phyloP scores from a whole-genome alignment of 805 yeast genomes.

The Lipomyces oligophaga region DNA sequence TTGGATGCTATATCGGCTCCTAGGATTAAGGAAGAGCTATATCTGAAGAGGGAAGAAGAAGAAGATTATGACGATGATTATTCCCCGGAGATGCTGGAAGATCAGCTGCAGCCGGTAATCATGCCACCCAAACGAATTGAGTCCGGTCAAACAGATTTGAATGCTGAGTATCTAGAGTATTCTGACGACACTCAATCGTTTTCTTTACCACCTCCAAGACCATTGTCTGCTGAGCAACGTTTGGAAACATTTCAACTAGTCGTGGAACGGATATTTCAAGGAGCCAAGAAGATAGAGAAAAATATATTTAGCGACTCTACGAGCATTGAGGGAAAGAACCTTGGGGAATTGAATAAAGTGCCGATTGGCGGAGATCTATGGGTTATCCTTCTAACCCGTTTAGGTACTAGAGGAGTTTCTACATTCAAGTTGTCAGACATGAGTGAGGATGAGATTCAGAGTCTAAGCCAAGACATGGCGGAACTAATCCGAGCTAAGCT shows the following conservation, averaged over 20 bases:
- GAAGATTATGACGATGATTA: constrained; percentile 12
- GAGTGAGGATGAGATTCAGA: constrained; percentile 13
- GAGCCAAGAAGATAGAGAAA: constrained; percentile 12
- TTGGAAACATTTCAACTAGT: constrained; percentile 54
- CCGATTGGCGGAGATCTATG: constrained; percentile 71
- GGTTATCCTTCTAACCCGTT: constrained; percentile 67
- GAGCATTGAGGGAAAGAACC: constrained; percentile 14
- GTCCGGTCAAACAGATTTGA: neutral
- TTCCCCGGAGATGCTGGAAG: constrained; percentile 11
- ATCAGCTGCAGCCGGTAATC: constrained; percentile 15
- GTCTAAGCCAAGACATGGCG: constrained; percentile 42
- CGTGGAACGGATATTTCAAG: constrained; percentile 40
- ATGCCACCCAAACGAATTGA: neutral
- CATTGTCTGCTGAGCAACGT: constrained; percentile 52
- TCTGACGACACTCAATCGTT: constrained; percentile 9
- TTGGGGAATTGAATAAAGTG: constrained; percentile 39
- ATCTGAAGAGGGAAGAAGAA: constrained; percentile 40
- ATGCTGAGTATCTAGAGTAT: constrained; percentile 9
- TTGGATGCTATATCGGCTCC: too few species aligned
- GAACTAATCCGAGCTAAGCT: constrained; percentile 65
- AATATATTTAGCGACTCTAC: constrained; percentile 12
- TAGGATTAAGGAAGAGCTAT: too few species aligned
- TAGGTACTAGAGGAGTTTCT: constrained; percentile 58
- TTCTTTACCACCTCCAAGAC: constrained; percentile 29
- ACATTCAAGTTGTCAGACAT: neutral